Evolutionary conservation across 2,329 filamentous ascomycete genomes (phyloP).

Genomic region (Daldinia eschscholtzii): DNA sequence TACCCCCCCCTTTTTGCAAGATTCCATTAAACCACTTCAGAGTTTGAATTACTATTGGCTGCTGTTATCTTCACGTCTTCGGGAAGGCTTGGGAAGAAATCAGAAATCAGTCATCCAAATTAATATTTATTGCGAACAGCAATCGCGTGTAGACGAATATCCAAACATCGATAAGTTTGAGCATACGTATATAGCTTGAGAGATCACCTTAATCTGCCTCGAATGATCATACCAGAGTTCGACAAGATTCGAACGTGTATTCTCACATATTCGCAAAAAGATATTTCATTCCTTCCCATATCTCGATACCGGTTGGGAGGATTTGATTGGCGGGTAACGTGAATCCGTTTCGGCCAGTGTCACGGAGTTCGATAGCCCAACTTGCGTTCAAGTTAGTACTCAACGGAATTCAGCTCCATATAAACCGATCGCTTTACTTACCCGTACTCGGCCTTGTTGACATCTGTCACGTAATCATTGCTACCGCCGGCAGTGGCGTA

Average conservation of each 20-base stretch:
- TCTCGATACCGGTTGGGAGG: conserved; percentile 48
- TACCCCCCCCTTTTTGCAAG: background rate
- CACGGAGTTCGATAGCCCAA: conserved; percentile 52
- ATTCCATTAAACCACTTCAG: background rate
- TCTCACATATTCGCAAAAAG: conserved; percentile 45
- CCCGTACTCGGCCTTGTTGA: conserved; percentile 47
- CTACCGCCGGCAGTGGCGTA: conserved; percentile 51
- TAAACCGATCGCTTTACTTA: conserved; percentile 35
- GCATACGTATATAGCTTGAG: background rate
- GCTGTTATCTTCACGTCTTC: background rate
- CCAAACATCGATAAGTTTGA: background rate
- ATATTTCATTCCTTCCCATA: conserved; percentile 51
- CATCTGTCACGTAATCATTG: conserved; percentile 52
- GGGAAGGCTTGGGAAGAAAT: background rate
- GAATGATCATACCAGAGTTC: background rate
- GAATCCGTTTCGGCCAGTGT: conserved; percentile 50
- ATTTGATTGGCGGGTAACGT: conserved; percentile 50
- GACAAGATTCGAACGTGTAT: background rate
- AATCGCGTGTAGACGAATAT: background rate
- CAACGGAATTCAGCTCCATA: background rate
- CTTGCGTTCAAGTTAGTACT: conserved; percentile 35
- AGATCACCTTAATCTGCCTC: background rate
- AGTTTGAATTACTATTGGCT: background rate
- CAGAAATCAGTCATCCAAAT: background rate
- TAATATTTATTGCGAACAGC: background rate